Percentiles rank a stretch among this genome's conserved stretches.
Evolutionary conservation across 2,329 filamentous ascomycete genomes (phyloP).

Genomic region (Ustilaginoidea virens): DNA sequence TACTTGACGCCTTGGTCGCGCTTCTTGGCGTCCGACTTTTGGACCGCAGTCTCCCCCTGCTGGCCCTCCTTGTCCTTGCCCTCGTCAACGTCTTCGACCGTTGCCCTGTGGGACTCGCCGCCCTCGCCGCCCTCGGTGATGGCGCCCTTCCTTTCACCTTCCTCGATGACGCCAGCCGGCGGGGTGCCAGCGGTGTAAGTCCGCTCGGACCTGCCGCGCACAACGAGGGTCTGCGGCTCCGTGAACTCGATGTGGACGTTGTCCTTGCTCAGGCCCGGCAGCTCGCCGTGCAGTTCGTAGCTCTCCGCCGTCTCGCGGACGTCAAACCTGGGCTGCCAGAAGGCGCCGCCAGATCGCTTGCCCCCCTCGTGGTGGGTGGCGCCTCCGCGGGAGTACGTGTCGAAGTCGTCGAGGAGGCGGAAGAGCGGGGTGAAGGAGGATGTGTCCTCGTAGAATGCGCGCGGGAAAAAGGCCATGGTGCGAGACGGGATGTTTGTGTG

Average conservation of each 20-base stretch:
- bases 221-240: conserved; percentile 50
- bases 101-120: conserved; percentile 31
- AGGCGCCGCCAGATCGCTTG: conserved; percentile 13
- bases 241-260: conserved; percentile 61
- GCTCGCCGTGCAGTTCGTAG: conserved; percentile 63
- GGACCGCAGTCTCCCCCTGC: conserved; percentile 5
- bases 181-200: conserved; percentile 32
- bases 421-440: conserved; percentile 37
- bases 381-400: conserved; percentile 28
- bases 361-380: conserved; percentile 6
- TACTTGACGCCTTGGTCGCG: conserved; percentile 32
- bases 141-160: conserved; percentile 12
- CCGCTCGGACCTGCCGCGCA: conserved; percentile 52
- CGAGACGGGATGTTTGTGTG: conserved; percentile 10
- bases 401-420: conserved; percentile 42
- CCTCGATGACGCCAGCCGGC: conserved; percentile 28
- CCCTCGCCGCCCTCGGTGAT: conserved; percentile 19
- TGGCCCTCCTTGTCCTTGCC: conserved; percentile 8
- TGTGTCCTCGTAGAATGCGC: conserved; percentile 33
- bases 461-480: conserved; percentile 47
- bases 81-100: conserved; percentile 39
- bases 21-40: conserved; percentile 15
- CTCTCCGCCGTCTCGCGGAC: conserved; percentile 46
- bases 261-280: conserved; percentile 57
- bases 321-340: conserved; percentile 58